phyloP scores from a whole-genome alignment of 23 red algal species.

The Porphyridium purpureum region DNA sequence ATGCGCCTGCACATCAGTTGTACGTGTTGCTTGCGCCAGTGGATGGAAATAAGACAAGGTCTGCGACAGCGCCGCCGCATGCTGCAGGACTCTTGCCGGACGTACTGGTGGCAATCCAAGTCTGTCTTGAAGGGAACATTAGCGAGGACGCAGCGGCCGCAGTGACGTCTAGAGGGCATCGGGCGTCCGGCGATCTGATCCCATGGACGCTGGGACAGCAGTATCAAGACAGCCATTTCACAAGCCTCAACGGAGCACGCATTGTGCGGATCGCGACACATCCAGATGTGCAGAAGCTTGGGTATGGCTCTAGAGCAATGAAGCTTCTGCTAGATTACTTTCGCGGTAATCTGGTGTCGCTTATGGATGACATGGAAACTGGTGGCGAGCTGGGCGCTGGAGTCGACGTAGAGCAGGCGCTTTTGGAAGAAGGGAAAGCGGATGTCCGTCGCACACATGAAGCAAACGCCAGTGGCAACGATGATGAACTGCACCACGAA shows the following conservation, averaged over 20 bases:
- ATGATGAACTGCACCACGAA: background rate
- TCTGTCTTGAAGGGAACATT: constrained; percentile 83
- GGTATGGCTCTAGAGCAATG: constrained; percentile 83
- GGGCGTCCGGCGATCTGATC: constrained; percentile 82
- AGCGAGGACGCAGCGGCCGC: constrained; percentile 23
- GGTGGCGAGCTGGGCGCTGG: constrained; percentile 1
- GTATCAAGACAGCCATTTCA: constrained; percentile 85
- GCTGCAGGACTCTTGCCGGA: constrained; percentile 39
- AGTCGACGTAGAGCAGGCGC: background rate
- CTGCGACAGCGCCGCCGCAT: no score
- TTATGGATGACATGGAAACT: constrained; percentile 10
- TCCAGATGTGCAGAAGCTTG: constrained; percentile 86
- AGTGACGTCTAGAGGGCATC: constrained; percentile 36
- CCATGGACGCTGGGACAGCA: constrained; percentile 95
- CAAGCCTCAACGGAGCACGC: constrained; percentile 61
- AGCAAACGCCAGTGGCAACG: background rate
- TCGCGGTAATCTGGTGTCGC: constrained; percentile 13
- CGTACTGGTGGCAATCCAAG: constrained; percentile 58
- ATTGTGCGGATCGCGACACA: constrained; percentile 80
- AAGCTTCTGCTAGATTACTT: constrained; percentile 49
- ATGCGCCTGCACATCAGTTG: constrained; percentile 75
- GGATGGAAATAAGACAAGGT: background rate
- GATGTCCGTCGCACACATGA: no score
- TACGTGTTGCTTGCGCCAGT: constrained; percentile 80
- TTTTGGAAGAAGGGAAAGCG: constrained; percentile 2